phyloP scores from a whole-genome alignment of 495 filamentous ascomycete species.

The Neurospora africana region DNA sequence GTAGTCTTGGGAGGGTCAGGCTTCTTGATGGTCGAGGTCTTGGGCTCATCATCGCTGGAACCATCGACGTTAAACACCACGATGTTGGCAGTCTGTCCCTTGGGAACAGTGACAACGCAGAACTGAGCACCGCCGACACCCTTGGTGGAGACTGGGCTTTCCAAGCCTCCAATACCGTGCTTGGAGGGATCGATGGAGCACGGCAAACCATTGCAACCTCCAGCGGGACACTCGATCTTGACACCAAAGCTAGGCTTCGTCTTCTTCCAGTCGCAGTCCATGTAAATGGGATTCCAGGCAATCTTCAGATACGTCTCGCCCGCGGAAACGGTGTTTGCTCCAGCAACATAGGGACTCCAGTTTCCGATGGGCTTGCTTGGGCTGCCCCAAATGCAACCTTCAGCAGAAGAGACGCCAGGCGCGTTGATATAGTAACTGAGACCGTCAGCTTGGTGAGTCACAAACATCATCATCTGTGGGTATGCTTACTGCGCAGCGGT shows the following conservation, averaged over 20 bases:
- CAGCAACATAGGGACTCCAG: conserved; percentile 72
- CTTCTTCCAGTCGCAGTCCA: conserved; percentile 45
- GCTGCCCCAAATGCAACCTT: conserved; percentile 65
- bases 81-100: conserved; percentile 55
- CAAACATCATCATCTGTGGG: background rate
- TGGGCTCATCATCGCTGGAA: conserved; percentile 7
- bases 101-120: conserved; percentile 69
- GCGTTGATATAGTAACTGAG: conserved; percentile 68
- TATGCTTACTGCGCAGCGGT: conserved; percentile 62
- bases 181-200: conserved; percentile 62
- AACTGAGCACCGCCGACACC: conserved; percentile 65
- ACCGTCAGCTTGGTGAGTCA: conserved; percentile 6
- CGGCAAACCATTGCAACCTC: conserved; percentile 60
- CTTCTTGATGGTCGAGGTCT: conserved; percentile 2
- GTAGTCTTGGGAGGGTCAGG: conserved; percentile 7
- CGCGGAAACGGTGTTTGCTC: conserved; percentile 55
- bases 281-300: conserved; percentile 71
- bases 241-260: conserved; percentile 56
- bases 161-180: conserved; percentile 41
- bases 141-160: conserved; percentile 43
- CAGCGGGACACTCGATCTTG: conserved; percentile 57
- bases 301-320: conserved; percentile 68
- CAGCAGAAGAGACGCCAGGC: conserved; percentile 48
- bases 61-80: conserved; percentile 46
- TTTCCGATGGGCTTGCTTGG: conserved; percentile 57